These are phyloP conservation scores for Globisporangium perplexum DNA, from an alignment of 352 stramenopile genomes.

Conservation along the genomic window DNA sequence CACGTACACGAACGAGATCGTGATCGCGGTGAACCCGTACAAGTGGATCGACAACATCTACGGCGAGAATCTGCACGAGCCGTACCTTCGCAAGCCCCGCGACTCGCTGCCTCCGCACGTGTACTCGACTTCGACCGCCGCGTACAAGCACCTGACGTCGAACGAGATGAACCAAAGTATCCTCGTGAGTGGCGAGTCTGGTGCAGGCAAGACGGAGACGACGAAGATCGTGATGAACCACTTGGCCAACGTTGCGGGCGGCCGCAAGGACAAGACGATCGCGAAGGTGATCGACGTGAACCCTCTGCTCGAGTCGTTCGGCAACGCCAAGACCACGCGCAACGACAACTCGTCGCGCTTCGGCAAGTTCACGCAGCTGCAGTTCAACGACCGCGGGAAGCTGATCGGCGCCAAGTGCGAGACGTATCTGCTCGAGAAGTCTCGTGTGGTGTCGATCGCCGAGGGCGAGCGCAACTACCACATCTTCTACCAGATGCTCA, in stretches of 20 bases:
- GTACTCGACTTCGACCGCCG: conserved; percentile 82
- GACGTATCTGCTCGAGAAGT: conserved; percentile 96
- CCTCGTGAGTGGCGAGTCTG: conserved; percentile 82
- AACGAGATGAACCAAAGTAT: conserved; percentile 84
- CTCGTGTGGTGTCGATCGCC: conserved; percentile 91
- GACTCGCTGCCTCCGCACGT: conserved; percentile 72
- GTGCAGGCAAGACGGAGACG: conserved; percentile 95
- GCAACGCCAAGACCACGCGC: conserved; percentile 92
- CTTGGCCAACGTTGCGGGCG: conserved; percentile 73
- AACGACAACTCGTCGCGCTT: conserved; percentile 93
- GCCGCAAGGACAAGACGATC: conserved; percentile 85
- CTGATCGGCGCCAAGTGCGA: conserved; percentile 86
- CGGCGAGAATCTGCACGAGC: conserved; percentile 76
- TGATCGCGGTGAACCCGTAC: conserved; percentile 98
- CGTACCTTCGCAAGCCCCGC: conserved; percentile 73
- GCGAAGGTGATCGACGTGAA: conserved; percentile 91
- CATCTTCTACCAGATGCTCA: conserved; percentile 95
- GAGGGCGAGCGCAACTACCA: conserved; percentile 97
- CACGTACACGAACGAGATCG: conserved; percentile 97
- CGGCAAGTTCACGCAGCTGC: conserved; percentile 88
- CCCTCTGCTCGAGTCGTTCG: conserved; percentile 91
- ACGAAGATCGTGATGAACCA: conserved; percentile 95
- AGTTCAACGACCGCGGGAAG: conserved; percentile 78
- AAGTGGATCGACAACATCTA: conserved; percentile 92
- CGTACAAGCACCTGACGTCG: conserved; percentile 81